Base-by-base conservation (phyloP, 2,329 filamentous ascomycete genomes). In the Neonectria coccinea region DNA sequence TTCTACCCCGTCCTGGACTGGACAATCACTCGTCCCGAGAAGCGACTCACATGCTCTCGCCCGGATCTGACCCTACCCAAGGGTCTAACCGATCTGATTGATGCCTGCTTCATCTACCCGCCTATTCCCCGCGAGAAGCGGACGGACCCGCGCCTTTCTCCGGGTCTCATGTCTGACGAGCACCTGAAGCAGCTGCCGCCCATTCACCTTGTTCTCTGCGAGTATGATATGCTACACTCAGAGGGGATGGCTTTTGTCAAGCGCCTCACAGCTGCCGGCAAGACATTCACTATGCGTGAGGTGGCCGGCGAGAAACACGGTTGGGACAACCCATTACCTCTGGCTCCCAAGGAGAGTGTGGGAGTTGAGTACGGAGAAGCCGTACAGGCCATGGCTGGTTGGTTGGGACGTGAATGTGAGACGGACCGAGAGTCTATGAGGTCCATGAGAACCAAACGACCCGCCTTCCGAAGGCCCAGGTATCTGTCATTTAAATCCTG, bases 1-100 rank as follows among this genome's bases (percentile, higher is more conserved):
- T 91, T 87, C 79, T 91, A 91, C 71, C 89, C 89, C 0, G 81
- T 87, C 0, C 82, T 87, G 42, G 88, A 91, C 74, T 90, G 86
- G 77, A 89, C 87, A 2, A 79, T 85, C 14, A 82, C 82, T 4
- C 85, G 89, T 5, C 82, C 82, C 0, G 81, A 84, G 55, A 88
- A 89, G 68, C 83, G 88, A 2, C 79, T 80, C n/a, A 81, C 82
- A 2, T 88, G 85, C 62, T 70, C 79, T 3, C 79, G 82, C 2
- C 88, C 88, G 0, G 87, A 90, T 36, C 83, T 85, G 54, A 88
- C 88, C 7, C 78, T 91, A 2, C 84, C 88, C 2, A 81, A 84
- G 7, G 78, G 81, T 18, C 79, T 91, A 64, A 90, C 88, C 0
- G 84, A 88, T 62, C 81, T 91, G 4, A 90, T 91, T 69, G 89